phyloP scores from a whole-genome alignment of 1,284 basidiomycete species.

The Apiotrichum sp. region DNA sequence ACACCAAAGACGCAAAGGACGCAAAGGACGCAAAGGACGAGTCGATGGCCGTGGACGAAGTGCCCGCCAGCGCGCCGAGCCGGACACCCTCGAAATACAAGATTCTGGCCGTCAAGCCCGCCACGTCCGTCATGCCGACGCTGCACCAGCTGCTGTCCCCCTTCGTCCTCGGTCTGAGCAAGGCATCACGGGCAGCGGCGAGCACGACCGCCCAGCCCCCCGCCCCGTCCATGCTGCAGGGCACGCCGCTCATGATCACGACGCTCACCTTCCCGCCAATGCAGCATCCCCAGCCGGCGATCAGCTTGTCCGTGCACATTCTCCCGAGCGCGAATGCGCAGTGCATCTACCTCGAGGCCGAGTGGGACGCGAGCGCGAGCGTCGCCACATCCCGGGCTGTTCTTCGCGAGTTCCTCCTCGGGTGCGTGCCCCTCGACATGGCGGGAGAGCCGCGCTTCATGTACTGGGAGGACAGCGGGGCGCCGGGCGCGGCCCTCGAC shows the following conservation, averaged over 20 bases:
- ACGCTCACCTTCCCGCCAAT: conserved; percentile 28
- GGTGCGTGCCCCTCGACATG: conserved; percentile 30
- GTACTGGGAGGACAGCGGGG: conserved; percentile 12
- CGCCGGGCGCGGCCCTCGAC: conserved; percentile 25
- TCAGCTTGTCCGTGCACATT: conserved; percentile 29
- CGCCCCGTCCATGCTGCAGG: conserved; percentile 30
- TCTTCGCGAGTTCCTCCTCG: conserved; percentile 28
- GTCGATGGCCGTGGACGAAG: background rate
- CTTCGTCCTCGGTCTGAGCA: conserved; percentile 39
- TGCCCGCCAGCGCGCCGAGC: background rate
- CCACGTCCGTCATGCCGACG: conserved; percentile 60
- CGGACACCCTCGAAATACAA: conserved; percentile 16
- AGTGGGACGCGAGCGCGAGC: conserved; percentile 19
- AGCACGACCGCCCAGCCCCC: conserved; percentile 29
- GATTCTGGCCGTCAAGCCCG: conserved; percentile 55
- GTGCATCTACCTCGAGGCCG: conserved; percentile 38
- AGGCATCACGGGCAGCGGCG: conserved; percentile 35
- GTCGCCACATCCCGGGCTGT: conserved; percentile 4
- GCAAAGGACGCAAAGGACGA: background rate
- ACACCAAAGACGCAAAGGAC: background rate
- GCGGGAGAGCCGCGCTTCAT: conserved; percentile 20
- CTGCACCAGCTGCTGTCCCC: conserved; percentile 36
- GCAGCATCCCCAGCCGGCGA: conserved; percentile 17
- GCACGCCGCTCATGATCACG: conserved; percentile 27
- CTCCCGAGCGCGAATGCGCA: conserved; percentile 24